A percentile compares a stretch with the other conserved stretches of the same genome.
Evolutionary conservation across 495 filamentous ascomycete genomes (phyloP).

Genomic region (Diplogelasinospora grovesii): DNA sequence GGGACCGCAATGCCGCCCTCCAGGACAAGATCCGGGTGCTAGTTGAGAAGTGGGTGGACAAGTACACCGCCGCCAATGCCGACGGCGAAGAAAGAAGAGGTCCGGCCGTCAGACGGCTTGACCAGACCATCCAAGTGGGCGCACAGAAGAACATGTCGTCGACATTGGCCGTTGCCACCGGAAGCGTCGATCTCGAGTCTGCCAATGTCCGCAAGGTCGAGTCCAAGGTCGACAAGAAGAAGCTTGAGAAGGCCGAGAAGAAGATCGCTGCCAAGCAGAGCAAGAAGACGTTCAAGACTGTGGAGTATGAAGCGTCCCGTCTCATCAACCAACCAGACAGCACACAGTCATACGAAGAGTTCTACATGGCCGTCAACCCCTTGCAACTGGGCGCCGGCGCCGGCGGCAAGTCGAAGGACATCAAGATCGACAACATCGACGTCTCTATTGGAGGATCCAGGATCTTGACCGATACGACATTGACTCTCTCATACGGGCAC

Average conservation of each 20-base stretch:
- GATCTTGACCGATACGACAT: constrained; percentile 80
- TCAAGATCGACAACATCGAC: constrained; percentile 95
- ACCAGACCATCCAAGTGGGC: constrained; percentile 93
- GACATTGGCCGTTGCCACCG: constrained; percentile 79
- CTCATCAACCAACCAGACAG: constrained; percentile 76
- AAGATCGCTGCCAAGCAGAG: constrained; percentile 98
- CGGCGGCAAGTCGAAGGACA: constrained; percentile 91
- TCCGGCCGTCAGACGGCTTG: constrained; percentile 75
- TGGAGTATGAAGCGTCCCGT: constrained; percentile 92
- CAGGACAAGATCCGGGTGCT: constrained; percentile 71
- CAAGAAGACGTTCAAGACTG: constrained; percentile 95
- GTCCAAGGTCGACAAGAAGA: constrained; percentile 96
- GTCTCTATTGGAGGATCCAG: constrained; percentile 82
- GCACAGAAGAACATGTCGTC: constrained; percentile 93
- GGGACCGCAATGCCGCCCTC: constrained; percentile 59
- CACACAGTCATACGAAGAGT: constrained; percentile 95
- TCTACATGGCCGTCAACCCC: constrained; percentile 99
- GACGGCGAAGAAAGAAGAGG: constrained; percentile 52
- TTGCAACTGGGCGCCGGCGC: constrained; percentile 70
- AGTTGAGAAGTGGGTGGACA: constrained; percentile 85
- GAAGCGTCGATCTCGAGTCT: constrained; percentile 85
- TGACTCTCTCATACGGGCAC: constrained; percentile 88
- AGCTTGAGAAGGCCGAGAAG: constrained; percentile 96
- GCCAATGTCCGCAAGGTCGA: constrained; percentile 89
- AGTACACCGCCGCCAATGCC: constrained; percentile 68